Base-by-base conservation (phyloP, 75 land plant genomes). In the Cupressus sempervirens region DNA sequence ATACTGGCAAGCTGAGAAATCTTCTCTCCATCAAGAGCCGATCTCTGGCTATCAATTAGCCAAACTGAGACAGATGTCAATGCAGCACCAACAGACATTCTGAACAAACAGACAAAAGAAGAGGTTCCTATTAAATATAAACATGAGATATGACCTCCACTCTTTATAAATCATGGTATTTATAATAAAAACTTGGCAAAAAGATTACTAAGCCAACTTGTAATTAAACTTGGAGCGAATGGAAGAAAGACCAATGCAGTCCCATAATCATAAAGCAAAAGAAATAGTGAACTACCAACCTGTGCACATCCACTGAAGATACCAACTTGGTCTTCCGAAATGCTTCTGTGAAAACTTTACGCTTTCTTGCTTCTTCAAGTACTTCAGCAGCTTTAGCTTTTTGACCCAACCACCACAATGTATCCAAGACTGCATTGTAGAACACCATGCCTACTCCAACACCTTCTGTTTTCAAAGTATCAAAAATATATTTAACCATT, bases 11-110 rank as follows among this genome's bases (percentile, higher is more conserved):
- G 79, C 36, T 92, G 90, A 89, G 99, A 99, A 86, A 96, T 90
- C 86, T 92, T 88, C 80, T 93, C 91, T 41, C 90, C 89, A 56
- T 74, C 76, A 20, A 53, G 36, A n/a, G 86, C 87, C 84, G 70
- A 77, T 18, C 83, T 87, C 45, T 90, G 85, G 88, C 94, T 91
- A 52, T 93, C 89, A 70, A 87, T 88, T 20, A 98, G 88, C 99
- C 99, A 98, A 32, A 92, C 72, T 29, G 93, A 88, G 26, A 96
- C 81, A 26, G 99, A 92, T 20, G 97, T 93, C 84, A 88, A 83
- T 46, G 99, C 94, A 53, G 92, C 92, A 85, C 99, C 99, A 80
- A 89, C 82, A 53, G 99, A 98, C 99, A 98, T 96, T 91, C 99
- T 98, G 93, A 45, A 75, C 81, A 34, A 84, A 86, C 15, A 34